Evolutionary conservation across 2,329 filamentous ascomycete species (phyloP).

Genomic region (Calonectria pseudoreteaudii): DNA sequence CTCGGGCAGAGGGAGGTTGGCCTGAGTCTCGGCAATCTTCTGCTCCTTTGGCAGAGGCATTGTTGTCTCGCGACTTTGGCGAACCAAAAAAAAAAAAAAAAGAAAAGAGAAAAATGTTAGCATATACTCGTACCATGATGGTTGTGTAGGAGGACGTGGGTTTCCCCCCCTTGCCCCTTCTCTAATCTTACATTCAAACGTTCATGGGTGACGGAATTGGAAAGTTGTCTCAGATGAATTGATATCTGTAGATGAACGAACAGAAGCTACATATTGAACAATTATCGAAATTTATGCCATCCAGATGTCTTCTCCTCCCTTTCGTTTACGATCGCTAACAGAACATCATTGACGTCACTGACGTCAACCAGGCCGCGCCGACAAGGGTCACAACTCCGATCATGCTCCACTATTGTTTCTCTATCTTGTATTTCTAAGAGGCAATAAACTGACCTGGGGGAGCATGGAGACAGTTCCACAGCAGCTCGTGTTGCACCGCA

Average conservation of each 20-base stretch:
- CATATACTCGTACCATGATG: background rate
- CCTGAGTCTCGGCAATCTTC: conserved; percentile 74
- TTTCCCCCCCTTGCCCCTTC: too few relatives aligned
- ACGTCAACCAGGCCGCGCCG: conserved; percentile 35
- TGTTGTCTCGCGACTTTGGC: conserved; percentile 3
- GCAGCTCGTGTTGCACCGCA: background rate
- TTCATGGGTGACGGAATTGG: background rate
- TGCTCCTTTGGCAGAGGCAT: conserved; percentile 69
- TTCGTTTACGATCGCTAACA: conserved; percentile 14
- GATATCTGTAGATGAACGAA: background rate
- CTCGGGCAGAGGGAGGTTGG: conserved; percentile 84
- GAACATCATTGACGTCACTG: conserved; percentile 40
- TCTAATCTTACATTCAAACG: background rate
- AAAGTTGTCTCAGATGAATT: background rate
- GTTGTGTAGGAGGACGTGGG: background rate
- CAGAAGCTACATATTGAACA: background rate
- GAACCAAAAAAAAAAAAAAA: too few relatives aligned
- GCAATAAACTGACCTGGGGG: background rate
- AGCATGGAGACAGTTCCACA: background rate
- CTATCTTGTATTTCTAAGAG: background rate
- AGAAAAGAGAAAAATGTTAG: too few relatives aligned
- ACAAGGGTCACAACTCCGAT: background rate
- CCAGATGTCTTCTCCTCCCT: background rate
- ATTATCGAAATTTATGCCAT: background rate
- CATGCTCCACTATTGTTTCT: background rate